Evolutionary conservation across 305 asterid species (phyloP), one percentile per base, ranked within the genome.

Genomic region (Fraxinus baroniana): DNA sequence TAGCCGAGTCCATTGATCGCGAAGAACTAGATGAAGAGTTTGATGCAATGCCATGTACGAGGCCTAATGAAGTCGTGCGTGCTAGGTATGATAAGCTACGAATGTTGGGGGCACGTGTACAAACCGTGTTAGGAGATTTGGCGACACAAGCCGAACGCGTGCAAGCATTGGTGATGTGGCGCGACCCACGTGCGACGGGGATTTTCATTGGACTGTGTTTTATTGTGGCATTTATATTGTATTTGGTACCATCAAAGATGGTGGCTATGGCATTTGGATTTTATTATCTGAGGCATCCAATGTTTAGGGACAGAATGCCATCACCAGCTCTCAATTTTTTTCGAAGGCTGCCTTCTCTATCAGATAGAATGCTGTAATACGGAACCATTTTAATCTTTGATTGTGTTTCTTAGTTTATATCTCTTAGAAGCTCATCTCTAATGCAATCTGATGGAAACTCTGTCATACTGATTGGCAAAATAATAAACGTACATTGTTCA

Each of bases 151-250:
- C 97, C 1, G 98, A 95, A 74, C 87, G 98, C 0, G 81, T 89
- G 79, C 98, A 93, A 32, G 97, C 98, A 17, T 82, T 95, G 80
- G 96, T 95, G 86, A 88, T 91, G 26, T 95, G 98, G 98, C 81
- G 90, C 13, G 98, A 95, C 84, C 98, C 98, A 0, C 96, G 97
- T 12, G 98, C 98, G 37, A 95, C 98, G 18, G 97, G 95, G 85
- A 93, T 95, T 3, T 93, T 95, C 46, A 92, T 92, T 0, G 98
- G 92, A 15, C 74, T 95, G 9, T 92, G 98, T 57, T 84, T 92
- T 0, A 33, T 91, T 1, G 93, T 92, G 84, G 93, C 94, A 0
- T 86, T 91, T 57, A 83, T 92, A 3, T 77, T 95, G 83, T 95
- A 90, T 78, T 46, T 94, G 88, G 91, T 92, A 30, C 98, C 99